phyloP scores from a whole-genome alignment of 73 alveolate species.

The Strombidium stylifer region DNA sequence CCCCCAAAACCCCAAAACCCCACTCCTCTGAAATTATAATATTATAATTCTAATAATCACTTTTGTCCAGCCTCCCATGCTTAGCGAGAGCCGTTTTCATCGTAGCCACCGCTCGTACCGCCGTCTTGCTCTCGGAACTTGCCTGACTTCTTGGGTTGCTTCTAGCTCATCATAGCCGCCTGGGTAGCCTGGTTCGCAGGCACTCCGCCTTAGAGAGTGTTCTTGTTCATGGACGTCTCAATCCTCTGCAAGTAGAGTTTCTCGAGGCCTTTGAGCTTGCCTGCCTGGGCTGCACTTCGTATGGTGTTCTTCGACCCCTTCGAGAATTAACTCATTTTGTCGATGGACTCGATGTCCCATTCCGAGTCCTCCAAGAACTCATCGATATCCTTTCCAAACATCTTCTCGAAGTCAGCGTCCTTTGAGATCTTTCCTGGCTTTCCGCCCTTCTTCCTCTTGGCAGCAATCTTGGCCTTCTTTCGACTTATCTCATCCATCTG shows the following conservation, averaged over 20 bases:
- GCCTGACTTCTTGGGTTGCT: no score
- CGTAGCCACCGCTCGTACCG: no score
- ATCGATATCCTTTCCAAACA: conserved; percentile 59
- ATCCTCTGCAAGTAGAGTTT: conserved; percentile 51
- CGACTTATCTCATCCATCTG: conserved; percentile 8
- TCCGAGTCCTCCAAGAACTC: conserved; percentile 62
- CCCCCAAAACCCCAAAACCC: no score
- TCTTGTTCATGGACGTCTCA: conserved; percentile 45
- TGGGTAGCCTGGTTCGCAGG: no score
- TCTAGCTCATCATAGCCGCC: no score
- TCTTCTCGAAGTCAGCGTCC: conserved; percentile 56
- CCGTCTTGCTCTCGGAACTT: no score
- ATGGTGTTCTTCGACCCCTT: conserved; percentile 29
- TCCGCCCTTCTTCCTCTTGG: not conserved
- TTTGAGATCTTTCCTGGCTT: not conserved
- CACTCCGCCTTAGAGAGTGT: no score
- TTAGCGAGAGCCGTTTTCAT: no score
- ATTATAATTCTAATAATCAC: no score
- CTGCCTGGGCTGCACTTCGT: conserved; percentile 21
- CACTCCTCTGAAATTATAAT: no score
- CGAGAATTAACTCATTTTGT: conserved; percentile 21
- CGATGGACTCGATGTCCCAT: conserved; percentile 59
- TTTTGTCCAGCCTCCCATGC: no score
- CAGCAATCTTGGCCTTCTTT: conserved; percentile 2
- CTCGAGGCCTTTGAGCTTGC: conserved; percentile 56